These are phyloP conservation scores for Neurospora tetrasperma DNA, from an alignment of 495 filamentous ascomycete species.

Conservation along the genomic window DNA sequence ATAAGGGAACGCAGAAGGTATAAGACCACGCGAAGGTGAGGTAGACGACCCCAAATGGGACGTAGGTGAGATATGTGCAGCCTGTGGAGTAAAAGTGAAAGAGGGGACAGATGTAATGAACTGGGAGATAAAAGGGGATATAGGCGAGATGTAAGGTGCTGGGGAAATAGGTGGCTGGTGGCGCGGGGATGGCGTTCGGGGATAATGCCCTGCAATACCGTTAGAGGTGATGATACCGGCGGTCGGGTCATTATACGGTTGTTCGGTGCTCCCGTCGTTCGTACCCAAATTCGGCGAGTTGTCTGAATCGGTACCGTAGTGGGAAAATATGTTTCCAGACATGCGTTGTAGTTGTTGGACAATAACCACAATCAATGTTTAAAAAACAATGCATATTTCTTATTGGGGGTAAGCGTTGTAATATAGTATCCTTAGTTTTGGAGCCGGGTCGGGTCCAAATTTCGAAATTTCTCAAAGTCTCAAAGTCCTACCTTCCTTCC, in stretches of 20 bases:
- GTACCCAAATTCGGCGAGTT: neutral
- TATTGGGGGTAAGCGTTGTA: too few relatives aligned
- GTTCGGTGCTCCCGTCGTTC: accelerated
- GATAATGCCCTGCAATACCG: neutral
- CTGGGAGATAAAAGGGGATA: neutral
- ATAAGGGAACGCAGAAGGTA: neutral
- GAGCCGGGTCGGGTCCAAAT: too few relatives aligned
- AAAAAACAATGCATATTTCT: too few relatives aligned
- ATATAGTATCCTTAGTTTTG: too few relatives aligned
- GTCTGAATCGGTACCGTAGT: too few relatives aligned
- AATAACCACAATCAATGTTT: too few relatives aligned
- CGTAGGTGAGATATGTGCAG: neutral
- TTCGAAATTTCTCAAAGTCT: too few relatives aligned
- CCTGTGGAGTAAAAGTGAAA: neutral
- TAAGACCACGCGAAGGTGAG: neutral
- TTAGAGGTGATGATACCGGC: neutral
- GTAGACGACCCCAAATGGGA: neutral
- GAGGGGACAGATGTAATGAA: neutral
- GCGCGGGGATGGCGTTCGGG: neutral
- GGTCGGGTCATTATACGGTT: neutral
- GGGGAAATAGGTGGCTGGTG: neutral
- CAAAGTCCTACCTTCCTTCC: too few relatives aligned
- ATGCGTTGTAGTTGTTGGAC: too few relatives aligned
- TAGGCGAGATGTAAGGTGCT: neutral
- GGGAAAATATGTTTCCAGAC: too few relatives aligned